phyloP scores from a whole-genome alignment of 805 yeast species.

The Debaryomyces prosopidis region DNA sequence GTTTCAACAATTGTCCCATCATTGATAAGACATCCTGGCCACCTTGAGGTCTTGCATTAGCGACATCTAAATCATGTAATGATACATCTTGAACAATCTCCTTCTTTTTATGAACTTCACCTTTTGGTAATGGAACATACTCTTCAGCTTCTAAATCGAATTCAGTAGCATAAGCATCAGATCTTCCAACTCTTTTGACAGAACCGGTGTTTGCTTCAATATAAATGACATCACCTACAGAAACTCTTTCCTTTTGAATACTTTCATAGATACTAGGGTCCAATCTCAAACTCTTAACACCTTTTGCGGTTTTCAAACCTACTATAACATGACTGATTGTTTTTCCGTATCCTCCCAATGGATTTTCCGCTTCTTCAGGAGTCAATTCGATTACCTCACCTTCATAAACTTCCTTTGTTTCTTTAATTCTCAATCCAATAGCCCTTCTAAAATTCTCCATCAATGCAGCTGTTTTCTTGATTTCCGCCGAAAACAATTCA shows the following conservation, averaged over 20 bases:
- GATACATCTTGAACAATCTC: conserved; percentile 98
- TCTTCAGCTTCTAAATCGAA: conserved; percentile 98
- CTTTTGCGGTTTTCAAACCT: conserved; percentile 89
- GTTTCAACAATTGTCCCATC: conserved; percentile 97
- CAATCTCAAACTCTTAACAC: conserved; percentile 83
- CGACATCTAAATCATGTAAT: conserved; percentile 92
- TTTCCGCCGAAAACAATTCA: conserved; percentile 93
- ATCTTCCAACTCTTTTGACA: conserved; percentile 94
- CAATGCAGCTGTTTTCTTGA: conserved; percentile 92
- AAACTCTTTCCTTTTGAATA: conserved; percentile 90
- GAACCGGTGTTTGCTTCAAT: conserved; percentile 98
- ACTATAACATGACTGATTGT: conserved; percentile 92
- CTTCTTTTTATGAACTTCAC: conserved; percentile 97
- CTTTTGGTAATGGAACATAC: conserved; percentile 97
- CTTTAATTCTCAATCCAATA: conserved; percentile 93
- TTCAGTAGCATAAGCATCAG: conserved; percentile 98
- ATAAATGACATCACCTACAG: conserved; percentile 95
- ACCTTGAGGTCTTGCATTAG: conserved; percentile 94
- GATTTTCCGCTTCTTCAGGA: conserved; percentile 95
- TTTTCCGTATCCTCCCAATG: conserved; percentile 96
- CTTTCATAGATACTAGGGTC: conserved; percentile 93
- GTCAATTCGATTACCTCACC: conserved; percentile 96
- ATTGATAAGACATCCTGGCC: conserved; percentile 94
- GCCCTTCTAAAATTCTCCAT: conserved; percentile 97
- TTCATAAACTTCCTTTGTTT: conserved; percentile 95